Percentiles rank a stretch among this genome's conserved stretches.
phyloP scores from a whole-genome alignment of 2,329 filamentous ascomycete genomes.

The Pyricularia grisea region DNA sequence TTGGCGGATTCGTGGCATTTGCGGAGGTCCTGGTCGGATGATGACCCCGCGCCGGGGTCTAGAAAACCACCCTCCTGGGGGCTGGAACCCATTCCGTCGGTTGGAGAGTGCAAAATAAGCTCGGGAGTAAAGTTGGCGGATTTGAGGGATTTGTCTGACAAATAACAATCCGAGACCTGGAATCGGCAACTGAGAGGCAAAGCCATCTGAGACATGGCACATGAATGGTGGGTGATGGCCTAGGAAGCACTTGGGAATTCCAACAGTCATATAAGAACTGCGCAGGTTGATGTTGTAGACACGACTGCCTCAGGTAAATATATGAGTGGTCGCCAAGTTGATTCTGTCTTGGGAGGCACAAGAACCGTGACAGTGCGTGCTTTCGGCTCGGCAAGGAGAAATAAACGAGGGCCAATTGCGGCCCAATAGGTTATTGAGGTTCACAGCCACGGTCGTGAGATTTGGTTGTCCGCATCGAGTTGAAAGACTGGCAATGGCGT shows the following conservation, averaged over 20 bases:
- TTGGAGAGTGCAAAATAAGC: neutral
- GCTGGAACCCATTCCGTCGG: neutral
- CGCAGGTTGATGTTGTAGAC: neutral
- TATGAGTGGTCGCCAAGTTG: neutral
- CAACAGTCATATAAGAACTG: neutral
- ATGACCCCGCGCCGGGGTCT: neutral
- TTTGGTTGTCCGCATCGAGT: neutral
- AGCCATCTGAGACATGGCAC: neutral
- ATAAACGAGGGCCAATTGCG: neutral
- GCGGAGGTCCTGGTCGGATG: neutral
- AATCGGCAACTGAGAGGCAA: neutral
- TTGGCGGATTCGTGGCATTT: neutral
- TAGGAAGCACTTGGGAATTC: neutral
- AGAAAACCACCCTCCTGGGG: neutral
- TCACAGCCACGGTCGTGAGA: neutral
- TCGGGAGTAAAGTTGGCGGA: neutral
- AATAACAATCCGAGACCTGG: neutral
- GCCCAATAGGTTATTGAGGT: neutral
- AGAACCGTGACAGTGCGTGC: neutral
- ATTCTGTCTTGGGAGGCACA: neutral
- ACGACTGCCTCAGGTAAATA: neutral
- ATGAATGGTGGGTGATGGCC: neutral
- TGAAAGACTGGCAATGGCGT: neutral
- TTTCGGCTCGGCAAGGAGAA: neutral
- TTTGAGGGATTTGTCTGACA: neutral